Conservation (phyloP, 768 basidiomycete genomes). For the Tricholoma sp. region DNA sequence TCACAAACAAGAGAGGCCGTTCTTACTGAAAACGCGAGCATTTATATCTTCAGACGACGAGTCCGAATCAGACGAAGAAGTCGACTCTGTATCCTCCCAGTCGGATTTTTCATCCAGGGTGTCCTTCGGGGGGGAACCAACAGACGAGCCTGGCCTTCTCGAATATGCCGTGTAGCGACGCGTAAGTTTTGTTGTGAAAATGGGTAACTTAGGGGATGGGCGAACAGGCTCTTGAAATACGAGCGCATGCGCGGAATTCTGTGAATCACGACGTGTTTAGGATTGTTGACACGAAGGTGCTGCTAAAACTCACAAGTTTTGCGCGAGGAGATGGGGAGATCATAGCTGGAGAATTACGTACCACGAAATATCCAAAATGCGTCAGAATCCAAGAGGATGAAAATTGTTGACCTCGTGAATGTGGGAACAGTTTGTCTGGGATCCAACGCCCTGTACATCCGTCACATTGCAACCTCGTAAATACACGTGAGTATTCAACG, state of each 20-base stretch:
- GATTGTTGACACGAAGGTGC: neutral
- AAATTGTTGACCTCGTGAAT: neutral
- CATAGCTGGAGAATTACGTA: neutral
- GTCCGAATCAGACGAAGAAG: neutral
- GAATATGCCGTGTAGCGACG: neutral
- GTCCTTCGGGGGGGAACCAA: neutral
- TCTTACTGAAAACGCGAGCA: neutral
- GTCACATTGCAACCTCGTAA: neutral
- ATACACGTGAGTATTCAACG: neutral
- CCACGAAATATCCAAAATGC: neutral
- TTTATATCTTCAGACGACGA: neutral
- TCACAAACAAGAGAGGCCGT: neutral
- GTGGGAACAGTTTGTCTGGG: neutral
- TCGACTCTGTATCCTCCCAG: neutral
- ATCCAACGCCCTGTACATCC: neutral
- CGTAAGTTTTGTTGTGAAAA: constrained; percentile 2
- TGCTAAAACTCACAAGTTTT: neutral
- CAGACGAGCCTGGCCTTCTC: neutral
- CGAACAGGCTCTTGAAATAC: constrained; percentile 2
- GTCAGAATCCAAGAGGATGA: neutral
- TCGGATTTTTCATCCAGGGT: neutral
- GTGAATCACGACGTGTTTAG: neutral
- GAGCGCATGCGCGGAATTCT: neutral
- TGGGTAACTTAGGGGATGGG: neutral
- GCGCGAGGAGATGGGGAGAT: neutral